Base-by-base conservation (phyloP, 345 rosid genomes). In the Citrus maxima region DNA sequence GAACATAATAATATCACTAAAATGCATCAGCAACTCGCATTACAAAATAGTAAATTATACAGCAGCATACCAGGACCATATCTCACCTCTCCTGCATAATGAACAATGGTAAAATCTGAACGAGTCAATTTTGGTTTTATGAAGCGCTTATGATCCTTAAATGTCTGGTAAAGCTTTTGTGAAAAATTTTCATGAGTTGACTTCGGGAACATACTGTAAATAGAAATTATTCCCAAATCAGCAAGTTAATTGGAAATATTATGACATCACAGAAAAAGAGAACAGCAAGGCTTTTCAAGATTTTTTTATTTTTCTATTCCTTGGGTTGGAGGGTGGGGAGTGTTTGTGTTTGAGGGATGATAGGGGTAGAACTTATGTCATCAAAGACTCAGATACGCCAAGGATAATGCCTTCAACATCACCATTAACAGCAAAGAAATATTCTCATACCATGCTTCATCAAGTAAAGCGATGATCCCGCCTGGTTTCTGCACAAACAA, bases 41-140 rank as follows among this genome's bases (percentile, higher is more conserved):
- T 59, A 60, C 38, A 58, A 40, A 68, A 78, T 12, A 67, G 65
- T 4, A 58, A 21, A 34, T 72, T 38, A 71, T 38, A 58, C 40
- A 56, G 54, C 55, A 70, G 79, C 68, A 61, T 35, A 28, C 34
- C 67, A 80, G 51, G 81, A 72, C 59, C 67, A 63, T 8, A 79
- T 70, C 87, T 87, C 76, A 92, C 98, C 84, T 95, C 97, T 83
- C 99, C 98, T 68, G 98, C 99, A 82, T 92, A 95, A 83, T 93
- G 99, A 79, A 83, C 85, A 74, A 95, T 82, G 10, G 96, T 88
- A 81, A 95, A 95, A 55, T 91, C 94, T 13, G 97, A 72, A 22
- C 93, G 96, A 77, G 94, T 76, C 83, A 93, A 75, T 82, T 95
- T 95, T 81, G 98, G 99, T 81, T 87, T 93, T 64, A 88, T 70